Evolutionary conservation across 169 alveolate species (phyloP).

Genomic region (Sarcocystis neurona): DNA sequence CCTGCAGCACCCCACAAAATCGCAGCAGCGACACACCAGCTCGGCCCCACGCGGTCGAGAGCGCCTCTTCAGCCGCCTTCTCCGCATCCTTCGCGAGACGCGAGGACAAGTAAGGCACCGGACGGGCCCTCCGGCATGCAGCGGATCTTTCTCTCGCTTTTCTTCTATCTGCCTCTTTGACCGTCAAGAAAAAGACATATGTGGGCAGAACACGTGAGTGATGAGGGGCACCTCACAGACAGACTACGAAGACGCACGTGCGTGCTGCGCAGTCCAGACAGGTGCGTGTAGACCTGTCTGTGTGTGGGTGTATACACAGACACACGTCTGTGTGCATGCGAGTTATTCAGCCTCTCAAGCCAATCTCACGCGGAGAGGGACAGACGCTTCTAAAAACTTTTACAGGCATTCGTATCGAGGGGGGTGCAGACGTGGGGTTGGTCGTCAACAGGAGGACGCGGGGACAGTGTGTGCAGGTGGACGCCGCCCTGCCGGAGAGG

Average conservation of each 20-base stretch:
- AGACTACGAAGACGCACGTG: neutral
- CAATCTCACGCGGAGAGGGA: too few relatives aligned
- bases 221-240: neutral
- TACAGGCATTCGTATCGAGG: too few relatives aligned
- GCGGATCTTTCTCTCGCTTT: neutral
- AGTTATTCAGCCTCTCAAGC: neutral
- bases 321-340: conserved; percentile 7
- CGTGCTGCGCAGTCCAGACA: neutral
- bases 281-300: neutral
- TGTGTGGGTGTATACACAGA: neutral
- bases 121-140: neutral
- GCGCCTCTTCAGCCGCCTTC: too few relatives aligned
- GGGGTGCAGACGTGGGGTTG: too few relatives aligned
- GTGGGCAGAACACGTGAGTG: too few relatives aligned
- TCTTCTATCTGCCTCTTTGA: too few relatives aligned
- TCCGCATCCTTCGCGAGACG: neutral
- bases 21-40: neutral
- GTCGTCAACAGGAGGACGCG: too few relatives aligned
- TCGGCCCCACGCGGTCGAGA: neutral
- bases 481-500: neutral
- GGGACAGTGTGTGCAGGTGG: too few relatives aligned
- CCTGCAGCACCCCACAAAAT: conserved; percentile 4
- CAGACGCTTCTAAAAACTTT: too few relatives aligned
- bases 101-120: neutral
- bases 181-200: too few relatives aligned